These are phyloP conservation scores for Neofusicoccum laricinum DNA, from an alignment of 2,329 filamentous ascomycete genomes.

Conservation along the genomic window DNA sequence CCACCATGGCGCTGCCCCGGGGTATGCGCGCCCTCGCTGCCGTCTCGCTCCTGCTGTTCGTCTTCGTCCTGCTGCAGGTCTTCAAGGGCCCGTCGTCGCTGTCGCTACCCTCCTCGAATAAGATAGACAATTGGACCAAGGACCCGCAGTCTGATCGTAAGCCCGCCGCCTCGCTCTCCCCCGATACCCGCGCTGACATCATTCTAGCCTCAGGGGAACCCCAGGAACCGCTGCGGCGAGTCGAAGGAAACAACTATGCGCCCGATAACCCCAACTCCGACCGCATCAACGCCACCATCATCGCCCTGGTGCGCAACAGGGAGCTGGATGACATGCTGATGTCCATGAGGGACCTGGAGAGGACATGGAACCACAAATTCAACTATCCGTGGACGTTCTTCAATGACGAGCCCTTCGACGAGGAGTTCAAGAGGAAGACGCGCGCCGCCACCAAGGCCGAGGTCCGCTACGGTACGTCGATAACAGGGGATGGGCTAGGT, in stretches of 20 bases:
- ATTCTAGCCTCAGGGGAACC: constrained; percentile 75
- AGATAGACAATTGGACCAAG: constrained; percentile 61
- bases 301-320: constrained; percentile 88
- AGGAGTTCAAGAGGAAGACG: constrained; percentile 87
- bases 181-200: constrained; percentile 8
- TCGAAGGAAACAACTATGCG: constrained; percentile 69
- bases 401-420: constrained; percentile 90
- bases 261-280: constrained; percentile 71
- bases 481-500: not conserved
- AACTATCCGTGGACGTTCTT: constrained; percentile 99
- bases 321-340: constrained; percentile 80
- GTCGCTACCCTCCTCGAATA: constrained; percentile 32
- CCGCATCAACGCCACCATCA: constrained; percentile 88
- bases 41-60: constrained; percentile 67
- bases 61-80: constrained; percentile 76
- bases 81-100: constrained; percentile 55
- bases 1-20: constrained; percentile 77
- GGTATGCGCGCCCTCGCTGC: constrained; percentile 77
- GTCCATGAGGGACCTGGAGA: constrained; percentile 87
- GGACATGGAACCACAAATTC: constrained; percentile 97
- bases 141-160: constrained; percentile 87
- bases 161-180: constrained; percentile 33
- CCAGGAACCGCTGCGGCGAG: constrained; percentile 69
- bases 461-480: constrained; percentile 68
- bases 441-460: constrained; percentile 82